phyloP scores from a whole-genome alignment of 192 early-diverging fungal species.

The Chytriomyces confervae region DNA sequence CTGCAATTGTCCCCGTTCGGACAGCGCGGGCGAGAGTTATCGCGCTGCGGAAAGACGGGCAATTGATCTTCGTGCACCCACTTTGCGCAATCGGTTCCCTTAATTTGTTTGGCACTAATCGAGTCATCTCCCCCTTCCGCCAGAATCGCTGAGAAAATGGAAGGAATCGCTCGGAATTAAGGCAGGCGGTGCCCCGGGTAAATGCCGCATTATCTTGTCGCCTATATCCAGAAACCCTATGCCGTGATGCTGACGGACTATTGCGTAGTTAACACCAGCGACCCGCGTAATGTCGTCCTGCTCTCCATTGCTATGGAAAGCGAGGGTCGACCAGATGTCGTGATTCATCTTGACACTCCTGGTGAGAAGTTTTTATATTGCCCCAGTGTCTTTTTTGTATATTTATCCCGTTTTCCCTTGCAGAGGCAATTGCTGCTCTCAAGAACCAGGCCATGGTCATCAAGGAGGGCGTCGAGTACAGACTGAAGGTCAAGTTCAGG shows the following conservation, averaged over 20 bases:
- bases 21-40: too few species aligned
- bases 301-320: conserved; percentile 75
- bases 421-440: conserved; percentile 70
- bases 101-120: too few species aligned
- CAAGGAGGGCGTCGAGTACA: conserved; percentile 95
- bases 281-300: conserved; percentile 79
- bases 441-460: conserved; percentile 81
- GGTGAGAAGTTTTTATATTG: conserved; percentile 51
- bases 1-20: neutral
- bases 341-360: conserved; percentile 75
- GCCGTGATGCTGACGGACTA: neutral
- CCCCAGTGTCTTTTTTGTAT: neutral
- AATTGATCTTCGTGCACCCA: too few species aligned
- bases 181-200: conserved; percentile 49
- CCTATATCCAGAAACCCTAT: neutral
- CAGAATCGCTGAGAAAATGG: conserved; percentile 94
- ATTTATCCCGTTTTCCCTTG: neutral
- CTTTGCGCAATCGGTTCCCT: too few species aligned
- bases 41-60: too few species aligned
- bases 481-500: conserved; percentile 91
- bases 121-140: too few species aligned
- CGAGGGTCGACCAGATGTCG: conserved; percentile 74
- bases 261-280: conserved; percentile 42
- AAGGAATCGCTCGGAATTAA: conserved; percentile 92
- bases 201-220: neutral